A percentile compares a stretch with the other conserved stretches of the same genome.
phyloP scores from a whole-genome alignment of 164 flowering plant genomes.

The Malania oleifera region DNA sequence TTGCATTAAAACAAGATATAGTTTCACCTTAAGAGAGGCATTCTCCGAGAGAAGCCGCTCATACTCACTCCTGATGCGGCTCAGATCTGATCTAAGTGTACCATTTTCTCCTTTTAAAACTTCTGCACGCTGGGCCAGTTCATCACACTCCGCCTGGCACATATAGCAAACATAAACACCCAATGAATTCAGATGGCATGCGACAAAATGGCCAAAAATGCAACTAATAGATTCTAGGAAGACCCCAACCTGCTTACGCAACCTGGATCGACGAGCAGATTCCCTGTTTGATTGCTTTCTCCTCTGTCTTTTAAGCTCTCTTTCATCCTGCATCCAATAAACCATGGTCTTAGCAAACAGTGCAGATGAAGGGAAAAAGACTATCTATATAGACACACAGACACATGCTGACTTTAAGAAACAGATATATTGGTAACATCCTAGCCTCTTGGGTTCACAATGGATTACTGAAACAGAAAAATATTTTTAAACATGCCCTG shows the following conservation, averaged over 20 bases:
- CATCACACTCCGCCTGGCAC: slow-evolving; percentile 90
- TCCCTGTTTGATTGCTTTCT: slow-evolving; percentile 98
- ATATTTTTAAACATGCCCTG: too few species aligned
- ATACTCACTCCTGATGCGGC: slow-evolving; percentile 60
- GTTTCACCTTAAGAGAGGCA: slow-evolving; percentile 69
- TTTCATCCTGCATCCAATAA: slow-evolving; percentile 60
- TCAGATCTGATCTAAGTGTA: slow-evolving; percentile 63
- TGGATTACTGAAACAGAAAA: too few species aligned
- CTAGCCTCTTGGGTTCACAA: too few species aligned
- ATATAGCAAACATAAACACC: slow-evolving; percentile 4
- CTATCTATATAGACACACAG: too few species aligned
- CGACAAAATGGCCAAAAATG: neutral
- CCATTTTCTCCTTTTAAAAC: slow-evolving; percentile 76
- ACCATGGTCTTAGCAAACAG: neutral
- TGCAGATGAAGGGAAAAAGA: too few species aligned
- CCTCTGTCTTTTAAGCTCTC: slow-evolving; percentile 88
- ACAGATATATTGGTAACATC: too few species aligned
- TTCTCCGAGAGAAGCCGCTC: slow-evolving; percentile 79
- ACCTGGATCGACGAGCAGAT: slow-evolving; percentile 88
- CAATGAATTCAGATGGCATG: neutral
- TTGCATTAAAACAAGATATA: neutral
- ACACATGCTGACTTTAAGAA: too few species aligned
- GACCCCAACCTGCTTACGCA: slow-evolving; percentile 78
- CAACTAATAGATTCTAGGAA: neutral
- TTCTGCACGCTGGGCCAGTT: slow-evolving; percentile 82